These are phyloP conservation scores for Nephelium lappaceum DNA, from an alignment of 345 rosid genomes.

Conservation along the genomic window DNA sequence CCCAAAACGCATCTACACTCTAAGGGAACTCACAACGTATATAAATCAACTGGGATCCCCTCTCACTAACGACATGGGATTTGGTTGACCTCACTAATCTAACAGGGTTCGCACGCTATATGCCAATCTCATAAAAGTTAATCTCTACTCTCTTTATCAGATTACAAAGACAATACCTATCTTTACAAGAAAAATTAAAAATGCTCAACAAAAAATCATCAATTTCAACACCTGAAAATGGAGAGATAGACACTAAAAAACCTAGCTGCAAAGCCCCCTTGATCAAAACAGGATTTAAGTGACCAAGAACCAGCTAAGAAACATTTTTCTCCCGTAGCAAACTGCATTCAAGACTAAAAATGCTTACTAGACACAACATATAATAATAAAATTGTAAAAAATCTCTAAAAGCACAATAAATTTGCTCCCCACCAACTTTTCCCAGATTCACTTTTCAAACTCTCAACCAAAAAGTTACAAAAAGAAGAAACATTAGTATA, in stretches of 20 bases:
- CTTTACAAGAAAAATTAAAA: not conserved
- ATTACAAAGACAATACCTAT: slow-evolving; percentile 1
- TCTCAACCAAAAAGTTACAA: slow-evolving; percentile 20
- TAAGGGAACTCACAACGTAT: not conserved
- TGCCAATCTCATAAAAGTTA: not conserved
- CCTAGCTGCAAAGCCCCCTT: not conserved
- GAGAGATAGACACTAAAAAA: not conserved
- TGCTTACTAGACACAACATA: not conserved
- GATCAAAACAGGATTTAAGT: not conserved
- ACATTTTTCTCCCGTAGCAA: slow-evolving; percentile 7
- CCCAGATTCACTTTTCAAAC: slow-evolving; percentile 32
- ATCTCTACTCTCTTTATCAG: not conserved
- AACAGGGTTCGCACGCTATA: not conserved
- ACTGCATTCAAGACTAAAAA: not conserved
- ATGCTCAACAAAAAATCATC: not conserved
- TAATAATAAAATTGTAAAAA: slow-evolving; percentile 9
- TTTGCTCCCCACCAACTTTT: not conserved
- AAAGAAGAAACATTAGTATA: slow-evolving; percentile 1
- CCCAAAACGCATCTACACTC: no score
- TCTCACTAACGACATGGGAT: not conserved
- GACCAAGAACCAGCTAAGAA: slow-evolving; percentile 10
- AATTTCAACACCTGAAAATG: slow-evolving; percentile 6
- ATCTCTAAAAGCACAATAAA: slow-evolving; percentile 13
- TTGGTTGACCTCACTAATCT: not conserved
- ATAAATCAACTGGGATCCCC: not conserved